phyloP scores from a whole-genome alignment of 768 basidiomycete species.

The Imleria badia region DNA sequence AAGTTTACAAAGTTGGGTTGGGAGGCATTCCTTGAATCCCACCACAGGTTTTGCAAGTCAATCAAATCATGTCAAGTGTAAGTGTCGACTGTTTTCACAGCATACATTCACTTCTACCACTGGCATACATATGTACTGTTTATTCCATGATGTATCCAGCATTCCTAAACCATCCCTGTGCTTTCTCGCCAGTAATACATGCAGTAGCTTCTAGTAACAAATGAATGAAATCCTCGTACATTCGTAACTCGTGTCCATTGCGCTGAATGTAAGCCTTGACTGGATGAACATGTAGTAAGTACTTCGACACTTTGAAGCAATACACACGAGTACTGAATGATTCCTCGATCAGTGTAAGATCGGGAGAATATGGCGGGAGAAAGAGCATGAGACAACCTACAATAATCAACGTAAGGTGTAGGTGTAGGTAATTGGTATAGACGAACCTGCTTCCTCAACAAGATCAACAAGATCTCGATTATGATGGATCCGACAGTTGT shows the following conservation, averaged over 20 bases:
- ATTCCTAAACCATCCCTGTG: background rate
- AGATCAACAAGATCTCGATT: background rate
- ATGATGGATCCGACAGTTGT: conserved; percentile 7
- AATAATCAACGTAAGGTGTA: background rate
- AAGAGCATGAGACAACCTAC: background rate
- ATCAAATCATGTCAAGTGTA: too few relatives aligned
- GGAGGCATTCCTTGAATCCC: too few relatives aligned
- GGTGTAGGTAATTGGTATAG: too few relatives aligned
- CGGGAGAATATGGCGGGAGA: background rate
- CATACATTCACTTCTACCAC: too few relatives aligned
- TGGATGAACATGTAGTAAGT: background rate
- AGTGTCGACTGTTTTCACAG: too few relatives aligned
- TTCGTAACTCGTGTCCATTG: background rate
- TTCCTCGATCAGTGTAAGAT: background rate
- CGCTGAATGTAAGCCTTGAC: background rate
- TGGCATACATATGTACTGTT: too few relatives aligned
- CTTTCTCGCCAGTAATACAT: background rate
- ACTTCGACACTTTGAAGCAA: too few relatives aligned
- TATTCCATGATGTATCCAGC: too few relatives aligned
- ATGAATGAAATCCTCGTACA: background rate
- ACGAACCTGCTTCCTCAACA: background rate
- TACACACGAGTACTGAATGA: background rate
- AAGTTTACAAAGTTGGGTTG: too few relatives aligned
- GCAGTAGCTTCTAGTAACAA: background rate
- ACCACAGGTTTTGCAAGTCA: too few relatives aligned